Evolutionary conservation across 2,329 filamentous ascomycete genomes (phyloP), one percentile per base, ranked within the genome.

Genomic region (Thyridium curvatum): DNA sequence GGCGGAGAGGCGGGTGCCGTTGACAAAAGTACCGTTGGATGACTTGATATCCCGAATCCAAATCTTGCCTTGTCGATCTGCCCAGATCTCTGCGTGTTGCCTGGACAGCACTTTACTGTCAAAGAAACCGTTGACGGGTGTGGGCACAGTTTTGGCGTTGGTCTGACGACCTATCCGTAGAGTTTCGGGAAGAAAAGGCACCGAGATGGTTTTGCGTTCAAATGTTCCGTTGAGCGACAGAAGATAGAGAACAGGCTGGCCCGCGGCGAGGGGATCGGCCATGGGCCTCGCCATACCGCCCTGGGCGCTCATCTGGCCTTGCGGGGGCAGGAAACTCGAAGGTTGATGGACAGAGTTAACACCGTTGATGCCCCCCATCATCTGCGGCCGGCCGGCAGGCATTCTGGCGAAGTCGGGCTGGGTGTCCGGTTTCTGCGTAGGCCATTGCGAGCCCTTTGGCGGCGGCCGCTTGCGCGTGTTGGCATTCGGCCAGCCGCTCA

Each of bases 21-120:
- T 98, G 50, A 98, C 91, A 61, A 98, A 98, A 1, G 93, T 98
- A 42, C 93, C 93, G 58, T 98, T 98, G 31, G 93, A 98, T 0
- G 93, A 97, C 64, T 97, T 98, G 52, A 98, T 86, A 64, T 98
- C 93, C 41, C 90, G 80, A 50, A 98, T 97, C 77, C 83, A 97
- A 32, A 98, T 84, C 58, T 95, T 94, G 38, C 90, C 90, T 46
- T 86, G 82, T 39, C 70, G 62, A 46, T 80, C 76, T n/a, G 93
- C 89, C 80, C 89, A 97, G 30, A 98, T 85, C 60, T 98, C 93
- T 29, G 93, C 93, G 60, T 98, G 93, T 58, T 96, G 89, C 52
- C 93, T 77, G 30, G 93, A 97, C 17, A 98, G 75, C 18, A 98
- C 93, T 63, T 98, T 98, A 37, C 91, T 97, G 61, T 98, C 93